These are phyloP conservation scores for Zasmidium citrigriseum DNA, from an alignment of 2,329 filamentous ascomycete species.

Conservation along the genomic window DNA sequence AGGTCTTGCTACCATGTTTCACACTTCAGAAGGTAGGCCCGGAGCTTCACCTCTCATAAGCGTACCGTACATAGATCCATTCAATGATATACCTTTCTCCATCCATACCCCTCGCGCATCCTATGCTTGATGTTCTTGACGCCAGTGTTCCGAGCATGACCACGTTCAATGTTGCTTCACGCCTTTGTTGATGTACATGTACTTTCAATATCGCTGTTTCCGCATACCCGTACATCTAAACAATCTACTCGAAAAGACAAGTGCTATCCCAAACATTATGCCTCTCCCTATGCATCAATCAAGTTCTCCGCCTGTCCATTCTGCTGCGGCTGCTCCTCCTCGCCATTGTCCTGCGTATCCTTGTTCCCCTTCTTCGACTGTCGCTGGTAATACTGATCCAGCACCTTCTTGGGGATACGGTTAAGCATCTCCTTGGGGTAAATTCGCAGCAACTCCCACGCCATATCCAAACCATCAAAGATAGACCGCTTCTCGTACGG, in stretches of 20 bases:
- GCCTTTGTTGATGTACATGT: neutral
- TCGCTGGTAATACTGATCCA: conserved; percentile 54
- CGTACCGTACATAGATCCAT: no score
- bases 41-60: no score
- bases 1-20: no score
- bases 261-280: neutral
- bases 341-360: conserved; percentile 47
- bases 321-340: conserved; percentile 31
- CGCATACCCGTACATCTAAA: conserved; percentile 11
- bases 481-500: conserved; percentile 90
- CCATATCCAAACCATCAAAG: conserved; percentile 90
- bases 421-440: conserved; percentile 98
- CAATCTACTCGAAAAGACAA: conserved; percentile 5
- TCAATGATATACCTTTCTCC: no score
- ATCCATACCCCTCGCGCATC: no score
- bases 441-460: conserved; percentile 94
- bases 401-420: conserved; percentile 62
- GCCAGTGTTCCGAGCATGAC: no score
- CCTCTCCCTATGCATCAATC: conserved; percentile 23
- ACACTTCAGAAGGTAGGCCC: no score
- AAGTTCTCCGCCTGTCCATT: conserved; percentile 31
- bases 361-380: conserved; percentile 44
- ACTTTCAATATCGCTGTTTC: neutral
- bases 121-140: no score
- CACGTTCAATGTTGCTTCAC: no score